Conservation (phyloP, 2,329 filamentous ascomycete genomes). For the Peltaster fructicola region DNA sequence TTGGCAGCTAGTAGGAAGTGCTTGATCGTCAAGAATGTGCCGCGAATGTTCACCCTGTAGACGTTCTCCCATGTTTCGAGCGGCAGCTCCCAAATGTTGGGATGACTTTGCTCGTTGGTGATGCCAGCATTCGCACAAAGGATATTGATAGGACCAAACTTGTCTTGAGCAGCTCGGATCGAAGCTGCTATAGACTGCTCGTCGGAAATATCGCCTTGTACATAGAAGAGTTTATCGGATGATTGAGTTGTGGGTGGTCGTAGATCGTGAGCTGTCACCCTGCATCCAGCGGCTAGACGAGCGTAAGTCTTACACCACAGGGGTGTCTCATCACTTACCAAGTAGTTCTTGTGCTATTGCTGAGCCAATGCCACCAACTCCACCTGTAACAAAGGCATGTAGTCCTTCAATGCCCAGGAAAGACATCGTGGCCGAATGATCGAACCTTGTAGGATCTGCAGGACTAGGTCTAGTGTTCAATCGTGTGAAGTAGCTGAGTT, state of each 20-base stretch:
- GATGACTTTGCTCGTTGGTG: slow-evolving; percentile 30
- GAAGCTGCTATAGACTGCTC: slow-evolving; percentile 28
- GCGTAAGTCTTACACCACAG: slow-evolving; percentile 5
- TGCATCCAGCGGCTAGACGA: slow-evolving; percentile 32
- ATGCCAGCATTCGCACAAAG: slow-evolving; percentile 36
- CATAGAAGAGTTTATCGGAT: slow-evolving; percentile 21
- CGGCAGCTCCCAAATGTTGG: slow-evolving; percentile 36
- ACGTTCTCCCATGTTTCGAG: slow-evolving; percentile 34
- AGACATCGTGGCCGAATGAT: slow-evolving; percentile 22
- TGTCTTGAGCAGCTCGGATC: slow-evolving; percentile 24
- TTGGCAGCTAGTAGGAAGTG: slow-evolving; percentile 32
- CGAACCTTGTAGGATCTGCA: too few relatives aligned
- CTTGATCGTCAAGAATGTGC: slow-evolving; percentile 38
- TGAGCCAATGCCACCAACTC: slow-evolving; percentile 33
- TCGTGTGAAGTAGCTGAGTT: too few relatives aligned
- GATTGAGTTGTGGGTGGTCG: slow-evolving; percentile 19
- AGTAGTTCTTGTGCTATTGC: slow-evolving; percentile 35
- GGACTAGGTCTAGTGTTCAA: too few relatives aligned
- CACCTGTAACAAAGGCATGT: slow-evolving; percentile 38
- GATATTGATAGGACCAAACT: slow-evolving; percentile 35
- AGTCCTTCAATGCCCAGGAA: slow-evolving; percentile 31
- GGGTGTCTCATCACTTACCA: slow-evolving; percentile 19
- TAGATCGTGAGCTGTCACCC: slow-evolving; percentile 36
- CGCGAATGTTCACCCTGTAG: slow-evolving; percentile 33
- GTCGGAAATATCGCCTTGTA: slow-evolving; percentile 31